phyloP scores from a whole-genome alignment of 441 rosid species.

The Erodium texanum region DNA sequence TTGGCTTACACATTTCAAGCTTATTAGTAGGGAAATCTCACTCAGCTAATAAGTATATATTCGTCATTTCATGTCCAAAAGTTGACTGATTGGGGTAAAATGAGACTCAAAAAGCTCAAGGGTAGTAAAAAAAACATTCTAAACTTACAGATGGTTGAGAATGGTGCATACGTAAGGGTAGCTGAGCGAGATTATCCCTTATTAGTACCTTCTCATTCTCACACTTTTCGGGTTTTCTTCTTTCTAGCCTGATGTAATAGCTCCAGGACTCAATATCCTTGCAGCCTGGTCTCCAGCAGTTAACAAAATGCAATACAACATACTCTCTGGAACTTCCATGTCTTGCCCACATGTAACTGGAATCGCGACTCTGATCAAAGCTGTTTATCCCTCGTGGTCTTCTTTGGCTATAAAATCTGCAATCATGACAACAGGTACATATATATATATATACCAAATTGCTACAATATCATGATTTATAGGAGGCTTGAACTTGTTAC shows the following conservation, averaged over 20 bases:
- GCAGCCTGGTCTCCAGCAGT: conserved; percentile 55
- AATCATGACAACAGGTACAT: conserved; percentile 42
- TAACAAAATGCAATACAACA: conserved; percentile 27
- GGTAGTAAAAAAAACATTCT: no score
- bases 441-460: background rate
- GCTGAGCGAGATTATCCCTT: no score
- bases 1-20: background rate
- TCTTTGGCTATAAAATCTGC: conserved; percentile 47
- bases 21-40: no score
- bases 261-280: conserved; percentile 61
- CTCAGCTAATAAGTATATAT: no score
- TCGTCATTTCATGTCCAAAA: no score
- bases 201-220: background rate
- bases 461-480: background rate
- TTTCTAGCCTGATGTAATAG: conserved; percentile 56
- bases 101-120: no score
- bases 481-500: conserved; percentile 1
- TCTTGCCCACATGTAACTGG: conserved; percentile 44
- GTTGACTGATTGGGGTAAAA: no score
- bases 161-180: no score
- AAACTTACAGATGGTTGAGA: no score
- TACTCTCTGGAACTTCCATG: conserved; percentile 53
- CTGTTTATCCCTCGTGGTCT: conserved; percentile 45
- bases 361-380: conserved; percentile 37
- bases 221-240: conserved; percentile 1